Base-by-base conservation (phyloP, 805 yeast species). In the Lipomyces sp. region DNA sequence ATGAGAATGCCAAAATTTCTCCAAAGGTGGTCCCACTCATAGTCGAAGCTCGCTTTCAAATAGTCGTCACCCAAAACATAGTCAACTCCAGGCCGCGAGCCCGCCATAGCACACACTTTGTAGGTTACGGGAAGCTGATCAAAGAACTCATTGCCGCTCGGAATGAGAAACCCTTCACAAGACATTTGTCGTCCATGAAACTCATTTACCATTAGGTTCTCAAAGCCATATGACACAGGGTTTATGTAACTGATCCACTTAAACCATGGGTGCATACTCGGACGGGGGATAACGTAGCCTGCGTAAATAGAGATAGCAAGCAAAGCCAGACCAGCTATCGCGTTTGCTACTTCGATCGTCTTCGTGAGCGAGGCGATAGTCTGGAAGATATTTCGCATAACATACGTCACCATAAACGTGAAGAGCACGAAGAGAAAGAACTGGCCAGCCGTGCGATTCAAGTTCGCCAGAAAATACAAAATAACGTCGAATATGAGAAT, bases 401-500 rank as follows among this genome's bases (percentile, higher is more conserved):
- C 22, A 19, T 37, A 65, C n/a, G 80, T 74, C 29, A 76, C 67
- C 23, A 69, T 54, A 43, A 73, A 59, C 41, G 70, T 70, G 43
- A 76, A 64, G 51, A 80, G 61, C 50, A 72, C 61, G 60, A 70
- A 74, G 47, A 70, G 69, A 70, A 81, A 81, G 63, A 79, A 81
- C 43, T 72, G 71, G 31, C 82, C 82, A 2, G 82, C 76, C 4
- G 68, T 67, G 10, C 72, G 62, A 24, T 75, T 70, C 58, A 79
- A 65, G 54, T 73, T 66, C 4, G 83, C 67, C 71, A 84, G 66
- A 68, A 84, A 85, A 66, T 79, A 82, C 29, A 76, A 60, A 28
- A 78, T 68, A 35, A 81, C 57, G 35, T 73, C 61, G 64, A 81
- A 82, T 22, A 65, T 58, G 21, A 77, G 60, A 19, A 73, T 64